Conservation (phyloP, 23 red algal genomes). For the Gracilariopsis chorda region DNA sequence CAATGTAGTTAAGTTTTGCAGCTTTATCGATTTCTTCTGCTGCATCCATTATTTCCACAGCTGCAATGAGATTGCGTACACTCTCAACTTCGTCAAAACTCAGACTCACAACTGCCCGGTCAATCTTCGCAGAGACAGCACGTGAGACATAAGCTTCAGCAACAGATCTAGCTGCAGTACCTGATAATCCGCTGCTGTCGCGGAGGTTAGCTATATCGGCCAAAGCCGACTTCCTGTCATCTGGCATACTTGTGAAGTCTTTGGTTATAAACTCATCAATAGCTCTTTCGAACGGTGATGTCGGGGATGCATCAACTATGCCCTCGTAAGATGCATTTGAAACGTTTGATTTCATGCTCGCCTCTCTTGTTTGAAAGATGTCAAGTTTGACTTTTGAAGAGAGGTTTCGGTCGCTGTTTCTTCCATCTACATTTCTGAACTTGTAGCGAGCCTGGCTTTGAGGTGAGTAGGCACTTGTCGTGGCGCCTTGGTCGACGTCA, state of each 20-base stretch:
- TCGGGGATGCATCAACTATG: slow-evolving; percentile 33
- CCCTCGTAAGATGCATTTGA: not conserved
- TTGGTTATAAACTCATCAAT: slow-evolving; percentile 19
- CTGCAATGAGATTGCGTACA: not conserved
- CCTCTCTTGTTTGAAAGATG: not conserved
- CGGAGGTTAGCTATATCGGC: not conserved
- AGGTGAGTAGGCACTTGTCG: not conserved
- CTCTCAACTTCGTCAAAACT: slow-evolving; percentile 38
- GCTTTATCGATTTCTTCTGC: slow-evolving; percentile 5
- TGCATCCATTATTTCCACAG: slow-evolving; percentile 31
- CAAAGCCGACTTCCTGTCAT: not conserved
- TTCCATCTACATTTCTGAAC: slow-evolving; percentile 6
- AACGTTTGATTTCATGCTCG: not conserved
- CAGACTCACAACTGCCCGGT: slow-evolving; percentile 39
- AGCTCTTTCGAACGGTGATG: slow-evolving; percentile 3
- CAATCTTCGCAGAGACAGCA: slow-evolving; percentile 40
- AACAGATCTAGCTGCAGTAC: not conserved
- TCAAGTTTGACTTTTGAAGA: slow-evolving; percentile 60
- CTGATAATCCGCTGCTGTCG: slow-evolving; percentile 30
- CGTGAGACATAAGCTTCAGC: slow-evolving; percentile 37
- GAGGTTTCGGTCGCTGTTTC: not conserved
- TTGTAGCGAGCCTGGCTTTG: slow-evolving; percentile 26
- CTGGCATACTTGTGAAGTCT: not conserved
- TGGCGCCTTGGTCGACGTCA: not conserved
- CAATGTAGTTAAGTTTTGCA: slow-evolving; percentile 39